Percentiles rank a stretch among this genome's conserved stretches.
Evolutionary conservation across 257 asterid species (phyloP).

Genomic region (Ophiorrhiza pumila): DNA sequence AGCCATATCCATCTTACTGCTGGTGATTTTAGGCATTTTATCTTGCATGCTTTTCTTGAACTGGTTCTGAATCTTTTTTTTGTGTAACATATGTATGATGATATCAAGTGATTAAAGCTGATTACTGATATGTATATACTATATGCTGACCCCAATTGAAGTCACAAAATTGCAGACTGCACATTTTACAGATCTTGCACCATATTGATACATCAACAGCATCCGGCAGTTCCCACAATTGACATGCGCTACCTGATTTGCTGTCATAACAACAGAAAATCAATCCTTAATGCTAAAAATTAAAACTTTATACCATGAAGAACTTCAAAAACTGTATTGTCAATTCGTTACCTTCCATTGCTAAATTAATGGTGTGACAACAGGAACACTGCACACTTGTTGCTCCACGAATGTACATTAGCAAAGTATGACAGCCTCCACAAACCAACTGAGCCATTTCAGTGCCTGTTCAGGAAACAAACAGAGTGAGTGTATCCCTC

Average conservation of each 20-base stretch:
- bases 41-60: neutral
- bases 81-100: neutral
- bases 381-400: slow-evolving; percentile 60
- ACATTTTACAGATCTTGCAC: slow-evolving; percentile 52
- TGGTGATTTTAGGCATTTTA: neutral
- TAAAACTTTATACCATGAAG: neutral
- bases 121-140: slow-evolving; percentile 3
- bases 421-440: slow-evolving; percentile 57
- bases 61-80: neutral
- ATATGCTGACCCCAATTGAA: slow-evolving; percentile 45
- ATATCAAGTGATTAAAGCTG: neutral
- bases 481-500: neutral
- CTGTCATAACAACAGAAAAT: slow-evolving; percentile 25
- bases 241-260: slow-evolving; percentile 62
- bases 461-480: slow-evolving; percentile 30
- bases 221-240: slow-evolving; percentile 53
- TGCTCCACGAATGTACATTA: slow-evolving; percentile 57
- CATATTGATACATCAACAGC: slow-evolving; percentile 50
- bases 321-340: neutral
- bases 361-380: slow-evolving; percentile 54
- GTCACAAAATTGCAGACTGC: slow-evolving; percentile 62
- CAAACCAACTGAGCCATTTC: slow-evolving; percentile 64
- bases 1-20: neutral
- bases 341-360: slow-evolving; percentile 41
- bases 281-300: neutral